Percentiles rank a stretch among this genome's conserved stretches.
phyloP scores from a whole-genome alignment of 257 asterid species.

The Cinchona pubescens region DNA sequence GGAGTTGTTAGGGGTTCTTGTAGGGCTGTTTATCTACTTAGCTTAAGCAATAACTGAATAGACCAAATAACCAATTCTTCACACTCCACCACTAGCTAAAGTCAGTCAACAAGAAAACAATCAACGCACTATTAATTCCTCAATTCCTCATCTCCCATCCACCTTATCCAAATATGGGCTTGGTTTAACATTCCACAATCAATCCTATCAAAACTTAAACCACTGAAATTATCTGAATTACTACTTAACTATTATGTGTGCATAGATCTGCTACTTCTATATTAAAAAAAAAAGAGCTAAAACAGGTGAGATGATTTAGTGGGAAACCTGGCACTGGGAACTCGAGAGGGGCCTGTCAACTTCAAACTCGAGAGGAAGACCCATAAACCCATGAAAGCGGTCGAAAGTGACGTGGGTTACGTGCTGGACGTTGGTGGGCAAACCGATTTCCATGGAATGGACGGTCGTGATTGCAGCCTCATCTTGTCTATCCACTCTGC shows the following conservation, averaged over 20 bases:
- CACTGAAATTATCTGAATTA: not conserved
- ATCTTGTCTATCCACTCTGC: constrained; percentile 65
- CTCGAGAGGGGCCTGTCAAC: constrained; percentile 76
- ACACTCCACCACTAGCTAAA: too few relatives aligned
- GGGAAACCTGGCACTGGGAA: constrained; percentile 90
- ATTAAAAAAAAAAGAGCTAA: not conserved
- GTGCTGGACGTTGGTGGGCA: constrained; percentile 93
- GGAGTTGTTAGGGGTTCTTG: too few relatives aligned
- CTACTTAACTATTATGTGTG: too few relatives aligned
- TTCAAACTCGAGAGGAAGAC: constrained; percentile 88
- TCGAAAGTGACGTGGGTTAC: constrained; percentile 91
- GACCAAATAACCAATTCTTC: too few relatives aligned
- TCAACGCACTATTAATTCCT: too few relatives aligned
- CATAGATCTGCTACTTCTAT: not conserved
- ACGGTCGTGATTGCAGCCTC: constrained; percentile 53
- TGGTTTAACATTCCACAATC: too few relatives aligned
- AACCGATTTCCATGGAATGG: constrained; percentile 84
- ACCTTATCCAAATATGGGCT: too few relatives aligned
- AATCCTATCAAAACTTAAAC: too few relatives aligned
- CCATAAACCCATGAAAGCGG: constrained; percentile 86
- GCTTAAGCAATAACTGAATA: too few relatives aligned
- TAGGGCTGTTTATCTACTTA: too few relatives aligned
- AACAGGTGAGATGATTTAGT: not conserved
- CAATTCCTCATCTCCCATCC: too few relatives aligned
- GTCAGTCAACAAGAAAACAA: too few relatives aligned